Percentiles rank a stretch among this genome's conserved stretches.
phyloP scores from a whole-genome alignment of 306 rosid genomes.

The Quillaja saponaria region DNA sequence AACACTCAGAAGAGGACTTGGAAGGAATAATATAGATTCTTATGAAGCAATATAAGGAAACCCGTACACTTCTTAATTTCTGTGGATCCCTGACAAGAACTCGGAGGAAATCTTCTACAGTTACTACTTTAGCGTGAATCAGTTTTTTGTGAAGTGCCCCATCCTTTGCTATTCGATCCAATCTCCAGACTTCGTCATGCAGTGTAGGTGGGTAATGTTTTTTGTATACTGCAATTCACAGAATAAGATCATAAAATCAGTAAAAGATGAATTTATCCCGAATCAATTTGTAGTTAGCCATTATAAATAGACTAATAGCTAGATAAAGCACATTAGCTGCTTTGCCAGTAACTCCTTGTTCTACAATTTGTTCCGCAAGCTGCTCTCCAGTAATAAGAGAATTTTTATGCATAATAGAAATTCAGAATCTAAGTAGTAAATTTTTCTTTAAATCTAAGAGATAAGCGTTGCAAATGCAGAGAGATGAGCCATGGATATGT shows the following conservation, averaged over 20 bases:
- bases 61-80: slow-evolving; percentile 74
- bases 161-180: slow-evolving; percentile 82
- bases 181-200: slow-evolving; percentile 89
- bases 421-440: too few relatives aligned
- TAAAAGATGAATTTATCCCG: too few relatives aligned
- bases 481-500: too few relatives aligned
- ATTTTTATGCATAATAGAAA: too few relatives aligned
- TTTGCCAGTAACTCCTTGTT: too few relatives aligned
- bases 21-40: slow-evolving; percentile 16
- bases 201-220: slow-evolving; percentile 87
- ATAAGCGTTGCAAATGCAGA: too few relatives aligned
- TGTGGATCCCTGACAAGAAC: slow-evolving; percentile 69
- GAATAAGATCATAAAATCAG: background rate
- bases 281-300: too few relatives aligned
- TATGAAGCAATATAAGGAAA: slow-evolving; percentile 6
- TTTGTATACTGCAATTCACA: slow-evolving; percentile 68
- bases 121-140: slow-evolving; percentile 49
- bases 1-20: background rate
- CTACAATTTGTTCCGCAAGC: too few relatives aligned
- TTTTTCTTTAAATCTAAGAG: too few relatives aligned
- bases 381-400: too few relatives aligned
- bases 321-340: too few relatives aligned
- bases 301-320: too few relatives aligned
- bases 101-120: slow-evolving; percentile 84
- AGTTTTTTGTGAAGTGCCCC: slow-evolving; percentile 85